Evolutionary conservation across 2,329 filamentous ascomycete genomes (phyloP), one percentile per base, ranked within the genome.

Genomic region (Pseudogymnoascus sp.): DNA sequence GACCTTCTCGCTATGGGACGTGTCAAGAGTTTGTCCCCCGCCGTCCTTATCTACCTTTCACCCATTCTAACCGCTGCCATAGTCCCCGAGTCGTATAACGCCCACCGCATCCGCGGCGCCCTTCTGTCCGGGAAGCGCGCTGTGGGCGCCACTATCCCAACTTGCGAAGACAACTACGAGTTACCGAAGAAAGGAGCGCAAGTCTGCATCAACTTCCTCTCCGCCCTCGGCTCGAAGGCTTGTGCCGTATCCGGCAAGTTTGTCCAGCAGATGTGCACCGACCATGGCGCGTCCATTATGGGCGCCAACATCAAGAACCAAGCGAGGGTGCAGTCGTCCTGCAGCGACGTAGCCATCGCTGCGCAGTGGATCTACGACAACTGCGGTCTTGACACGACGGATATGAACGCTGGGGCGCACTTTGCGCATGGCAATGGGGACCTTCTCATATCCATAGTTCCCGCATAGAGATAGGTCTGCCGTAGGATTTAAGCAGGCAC

Each of bases 231-330:
- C 26, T 31, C 46, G 2, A 53, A 53, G 26, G 4, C 46, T 28
- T 53, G 46, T 26, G 26, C 5, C 26, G 26, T 53, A 31, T 8
- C 7, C 26, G 46, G 46, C 24, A 31, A 10, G 3, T 53, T 53
- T 16, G 46, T 53, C 4, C 46, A 53, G 46, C 14, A 19, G 14
- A 53, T 53, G 46, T 53, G 46, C 46, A 31, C 26, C 26, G 46
- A 31, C 46, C 10, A 33, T 1, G 46, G 26, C 26, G 46, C 26
- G 26, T 16, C 26, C 26, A 53, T 53, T 31, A 31, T 31, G 46
- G 46, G 46, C 46, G 46, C 46, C 46, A 53, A 53, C 46, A 31
- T 53, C 46, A 53, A 53, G n/a, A 53, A 53, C 46, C 8, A 31
- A 19, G 26, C 46, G 26, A 53, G 14, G 4, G 46, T 53, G 10